A percentile compares a stretch with the other conserved stretches of the same genome.
Evolutionary conservation across 176 grass and related monocot genomes (phyloP).

Genomic region (Elaeis guineensis): DNA sequence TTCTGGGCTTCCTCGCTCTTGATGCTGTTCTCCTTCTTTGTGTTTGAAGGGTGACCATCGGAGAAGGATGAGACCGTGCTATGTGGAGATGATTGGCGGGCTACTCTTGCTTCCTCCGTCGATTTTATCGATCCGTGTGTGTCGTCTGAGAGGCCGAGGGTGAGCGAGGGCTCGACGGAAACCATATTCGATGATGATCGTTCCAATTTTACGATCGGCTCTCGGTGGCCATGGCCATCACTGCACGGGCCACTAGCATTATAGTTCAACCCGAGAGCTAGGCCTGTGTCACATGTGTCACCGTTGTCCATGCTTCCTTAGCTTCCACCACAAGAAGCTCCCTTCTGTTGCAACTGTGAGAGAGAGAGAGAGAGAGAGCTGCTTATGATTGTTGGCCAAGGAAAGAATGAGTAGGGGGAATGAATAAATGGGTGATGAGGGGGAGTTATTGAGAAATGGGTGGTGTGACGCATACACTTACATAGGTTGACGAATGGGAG

Average conservation of each 20-base stretch:
- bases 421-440: too few species aligned
- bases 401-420: too few species aligned
- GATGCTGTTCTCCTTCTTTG: background rate
- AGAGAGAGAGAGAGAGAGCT: too few species aligned
- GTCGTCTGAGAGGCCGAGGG: background rate
- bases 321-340: too few species aligned
- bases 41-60: background rate
- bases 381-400: too few species aligned
- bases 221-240: too few species aligned
- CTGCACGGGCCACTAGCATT: background rate
- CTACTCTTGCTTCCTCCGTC: background rate
- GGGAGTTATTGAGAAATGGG: too few species aligned
- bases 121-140: background rate
- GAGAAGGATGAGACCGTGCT: background rate
- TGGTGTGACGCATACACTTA: too few species aligned
- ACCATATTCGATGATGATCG: background rate
- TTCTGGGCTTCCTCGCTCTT: conserved; percentile 5
- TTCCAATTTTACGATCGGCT: background rate
- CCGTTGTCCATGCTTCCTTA: too few species aligned
- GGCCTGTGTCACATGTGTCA: background rate
- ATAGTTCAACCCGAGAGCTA: conserved; percentile 3
- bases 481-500: too few species aligned
- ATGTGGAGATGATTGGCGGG: background rate
- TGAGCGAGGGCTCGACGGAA: background rate
- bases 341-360: too few species aligned